Evolutionary conservation across 2,329 filamentous ascomycete genomes (phyloP).

Genomic region (Dactylellina drechsleri): DNA sequence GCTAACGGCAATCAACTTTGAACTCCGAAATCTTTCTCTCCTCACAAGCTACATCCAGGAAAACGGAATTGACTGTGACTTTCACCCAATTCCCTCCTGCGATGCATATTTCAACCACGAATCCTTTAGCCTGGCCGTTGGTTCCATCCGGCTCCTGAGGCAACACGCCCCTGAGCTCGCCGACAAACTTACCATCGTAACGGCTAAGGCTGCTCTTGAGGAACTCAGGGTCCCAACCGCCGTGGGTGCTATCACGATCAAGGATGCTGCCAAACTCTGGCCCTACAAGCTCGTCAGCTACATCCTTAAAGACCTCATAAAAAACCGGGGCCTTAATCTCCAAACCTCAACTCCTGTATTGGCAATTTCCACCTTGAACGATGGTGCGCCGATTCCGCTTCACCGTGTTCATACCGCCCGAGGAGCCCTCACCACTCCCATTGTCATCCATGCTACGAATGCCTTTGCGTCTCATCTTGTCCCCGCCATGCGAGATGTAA

Average conservation of each 20-base stretch:
- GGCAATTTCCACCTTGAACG: constrained; percentile 58
- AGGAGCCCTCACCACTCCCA: constrained; percentile 46
- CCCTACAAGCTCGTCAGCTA: constrained; percentile 85
- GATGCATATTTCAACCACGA: constrained; percentile 71
- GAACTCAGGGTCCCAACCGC: constrained; percentile 69
- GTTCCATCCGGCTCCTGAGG: constrained; percentile 67
- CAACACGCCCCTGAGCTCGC: constrained; percentile 69
- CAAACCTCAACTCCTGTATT: constrained; percentile 77
- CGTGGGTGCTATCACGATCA: constrained; percentile 71
- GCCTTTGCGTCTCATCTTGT: constrained; percentile 82
- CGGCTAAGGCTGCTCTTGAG: constrained; percentile 60
- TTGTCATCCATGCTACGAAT: constrained; percentile 81
- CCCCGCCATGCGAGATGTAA: constrained; percentile 74
- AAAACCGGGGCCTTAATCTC: constrained; percentile 71
- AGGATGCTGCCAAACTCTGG: constrained; percentile 77
- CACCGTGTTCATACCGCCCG: constrained; percentile 67
- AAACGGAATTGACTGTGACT: constrained; percentile 75
- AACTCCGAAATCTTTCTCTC: constrained; percentile 74
- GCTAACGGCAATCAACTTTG: constrained; percentile 66
- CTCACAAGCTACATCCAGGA: constrained; percentile 69
- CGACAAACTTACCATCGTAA: constrained; percentile 61
- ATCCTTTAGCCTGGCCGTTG: constrained; percentile 67
- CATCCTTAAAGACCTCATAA: constrained; percentile 72
- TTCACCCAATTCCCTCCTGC: constrained; percentile 71
- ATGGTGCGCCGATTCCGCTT: constrained; percentile 40